Conservation (phyloP, 805 yeast genomes). For the Candida oleophila region DNA sequence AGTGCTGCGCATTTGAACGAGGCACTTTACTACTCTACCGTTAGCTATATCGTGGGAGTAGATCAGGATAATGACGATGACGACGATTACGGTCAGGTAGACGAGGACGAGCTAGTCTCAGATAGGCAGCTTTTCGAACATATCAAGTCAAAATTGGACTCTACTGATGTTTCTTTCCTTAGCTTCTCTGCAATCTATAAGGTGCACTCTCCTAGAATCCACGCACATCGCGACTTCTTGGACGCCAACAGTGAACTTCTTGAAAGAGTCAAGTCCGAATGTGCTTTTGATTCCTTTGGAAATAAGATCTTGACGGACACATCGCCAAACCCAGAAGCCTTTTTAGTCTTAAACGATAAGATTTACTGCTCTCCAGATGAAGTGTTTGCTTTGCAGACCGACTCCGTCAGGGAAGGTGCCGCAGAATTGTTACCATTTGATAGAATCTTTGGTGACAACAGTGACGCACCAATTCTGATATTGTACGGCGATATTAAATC, state of each 20-base stretch:
- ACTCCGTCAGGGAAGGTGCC: conserved; percentile 17
- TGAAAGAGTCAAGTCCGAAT: conserved; percentile 18
- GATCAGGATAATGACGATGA: conserved; percentile 9
- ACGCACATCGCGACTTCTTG: conserved; percentile 61
- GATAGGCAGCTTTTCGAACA: conserved; percentile 8
- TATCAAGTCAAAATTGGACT: conserved; percentile 5
- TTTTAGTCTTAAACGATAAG: conserved; percentile 53
- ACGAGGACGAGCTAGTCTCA: conserved; percentile 3
- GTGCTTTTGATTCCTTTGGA: conserved; percentile 33
- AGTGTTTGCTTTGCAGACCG: conserved; percentile 73
- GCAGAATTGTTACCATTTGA: conserved; percentile 48
- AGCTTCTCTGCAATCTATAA: conserved; percentile 48
- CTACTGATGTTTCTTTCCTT: conserved; percentile 20
- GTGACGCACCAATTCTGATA: conserved; percentile 50
- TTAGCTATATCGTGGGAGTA: conserved; percentile 15
- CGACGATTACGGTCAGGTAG: background rate
- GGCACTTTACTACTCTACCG: conserved; percentile 32
- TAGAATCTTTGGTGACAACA: conserved; percentile 58
- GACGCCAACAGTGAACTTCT: conserved; percentile 23
- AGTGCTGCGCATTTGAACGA: conserved; percentile 35
- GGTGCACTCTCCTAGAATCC: conserved; percentile 58
- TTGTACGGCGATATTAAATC: conserved; percentile 66
- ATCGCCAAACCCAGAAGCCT: conserved; percentile 27
- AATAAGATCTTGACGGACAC: conserved; percentile 19
- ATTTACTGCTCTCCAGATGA: conserved; percentile 68